Evolutionary conservation across 2,329 filamentous ascomycete genomes (phyloP), one percentile per base, ranked within the genome.

Genomic region (Clonostachys solani): DNA sequence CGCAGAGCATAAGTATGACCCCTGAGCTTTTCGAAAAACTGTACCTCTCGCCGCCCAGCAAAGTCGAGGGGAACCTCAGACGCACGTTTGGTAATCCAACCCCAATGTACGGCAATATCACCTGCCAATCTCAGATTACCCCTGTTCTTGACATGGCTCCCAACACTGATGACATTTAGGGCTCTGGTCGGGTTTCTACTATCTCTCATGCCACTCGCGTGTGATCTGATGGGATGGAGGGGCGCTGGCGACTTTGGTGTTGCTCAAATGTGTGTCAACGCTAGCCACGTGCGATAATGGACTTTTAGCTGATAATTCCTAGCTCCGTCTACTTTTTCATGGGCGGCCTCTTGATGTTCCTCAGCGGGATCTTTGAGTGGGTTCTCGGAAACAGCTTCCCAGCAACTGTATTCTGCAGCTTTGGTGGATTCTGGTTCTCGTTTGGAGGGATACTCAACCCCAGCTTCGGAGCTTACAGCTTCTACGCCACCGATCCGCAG

Each of bases 11-110:
- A 63, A 69, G 50, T 35, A 81, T 84, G 55, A 76, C 76, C 4
- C 74, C 79, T 1, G 81, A 83, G 59, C 62, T 81, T 1, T 84
- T 84, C 47, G 81, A 84, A 66, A 84, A 84, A 67, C 66, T 84
- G 12, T 84, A 83, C 58, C 67, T 84, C 10, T 74, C 72, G 3
- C 80, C 79, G 4, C 71, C 75, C 53, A 77, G 71, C 50, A 56
- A 62, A 0, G 74, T 78, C 40, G 74, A 75, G 49, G 78, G 77
- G 8, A 71, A 81, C 3, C 56, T 83, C 43, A 67, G 78, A 45
- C 74, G 71, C 59, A 81, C 74, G 0, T 78, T 84, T 58, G 81
- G 68, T 13, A 84, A 84, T 52, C 81, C 81, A 2, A 83, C 80
- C 4, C 80, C 80, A 2, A 70, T 84, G 73, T 82, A 58, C 54